Conservation (phyloP, 2,329 filamentous ascomycete genomes). For the Furcasterigmium sp. region DNA sequence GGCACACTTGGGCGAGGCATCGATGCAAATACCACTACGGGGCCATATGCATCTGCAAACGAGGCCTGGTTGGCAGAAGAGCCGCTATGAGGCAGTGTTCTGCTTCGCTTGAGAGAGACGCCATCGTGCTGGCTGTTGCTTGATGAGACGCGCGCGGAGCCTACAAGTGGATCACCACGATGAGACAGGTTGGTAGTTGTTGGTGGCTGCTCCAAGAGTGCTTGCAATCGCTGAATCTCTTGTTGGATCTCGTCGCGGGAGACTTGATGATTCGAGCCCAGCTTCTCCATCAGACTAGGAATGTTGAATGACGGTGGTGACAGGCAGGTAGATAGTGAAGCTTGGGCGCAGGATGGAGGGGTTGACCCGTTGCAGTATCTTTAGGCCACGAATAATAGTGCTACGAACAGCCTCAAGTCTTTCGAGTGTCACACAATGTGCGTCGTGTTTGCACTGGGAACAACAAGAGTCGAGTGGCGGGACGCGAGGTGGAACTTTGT, state of each 20-base stretch:
- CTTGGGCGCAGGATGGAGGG: too few relatives aligned
- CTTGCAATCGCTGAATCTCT: constrained; percentile 9
- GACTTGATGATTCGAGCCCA: background rate
- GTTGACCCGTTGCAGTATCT: too few relatives aligned
- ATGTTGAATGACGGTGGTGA: background rate
- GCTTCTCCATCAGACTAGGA: background rate
- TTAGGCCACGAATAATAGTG: background rate
- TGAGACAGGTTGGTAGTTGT: background rate
- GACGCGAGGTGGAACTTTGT: too few relatives aligned
- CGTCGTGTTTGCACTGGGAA: too few relatives aligned
- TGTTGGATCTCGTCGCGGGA: constrained; percentile 10
- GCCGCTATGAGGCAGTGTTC: constrained; percentile 11
- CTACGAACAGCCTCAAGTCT: background rate
- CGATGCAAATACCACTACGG: constrained; percentile 8
- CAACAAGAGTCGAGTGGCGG: too few relatives aligned
- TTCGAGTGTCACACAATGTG: too few relatives aligned
- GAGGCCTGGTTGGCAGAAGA: constrained; percentile 10
- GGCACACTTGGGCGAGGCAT: background rate
- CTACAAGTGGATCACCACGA: constrained; percentile 9
- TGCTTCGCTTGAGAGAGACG: constrained; percentile 2
- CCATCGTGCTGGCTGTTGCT: constrained; percentile 7
- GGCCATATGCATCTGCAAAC: constrained; percentile 3
- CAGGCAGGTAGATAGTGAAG: background rate
- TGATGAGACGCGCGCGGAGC: background rate
- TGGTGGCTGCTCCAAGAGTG: constrained; percentile 6